Base-by-base conservation (phyloP, 208 protist genomes). In the Trypanosoma melophagium region DNA sequence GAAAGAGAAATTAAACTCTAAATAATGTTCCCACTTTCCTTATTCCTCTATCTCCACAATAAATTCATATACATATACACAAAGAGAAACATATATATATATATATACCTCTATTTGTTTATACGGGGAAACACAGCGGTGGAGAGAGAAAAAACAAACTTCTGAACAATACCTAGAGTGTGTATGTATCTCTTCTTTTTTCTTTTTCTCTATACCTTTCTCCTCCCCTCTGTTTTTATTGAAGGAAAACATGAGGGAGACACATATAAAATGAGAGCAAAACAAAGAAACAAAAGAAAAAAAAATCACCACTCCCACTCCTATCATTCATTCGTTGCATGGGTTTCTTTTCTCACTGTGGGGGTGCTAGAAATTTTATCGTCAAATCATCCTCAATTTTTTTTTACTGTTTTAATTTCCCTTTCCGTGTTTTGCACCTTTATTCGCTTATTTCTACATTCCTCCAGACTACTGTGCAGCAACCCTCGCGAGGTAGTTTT, bases 141-240 rank as follows among this genome's bases (percentile, higher is more conserved):
- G 28, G 28, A 35, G 28, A 35, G 5, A 35, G 5, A 35, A 35
- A 35, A 35, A 35, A 35, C 1, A 35, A 35, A 35, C 1, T 5
- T 1, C 28, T 35, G 28, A 5, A 1, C 54, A 7, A 24, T 51
- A 21, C 51, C 16, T 22, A 25, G 13, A 8, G 35, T 12, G 1
- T 44, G n/a, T 14, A 35, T 19, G 16, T 38, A 14, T 35, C 51
- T 40, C 22, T 56, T 17, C 22, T 42, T 58, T 50, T 56, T 44
- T 58, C 41, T 45, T 56, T 58, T 41, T 47, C 40, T 51, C 38
- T 40, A 1, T 66, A 41, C 25, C 22, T 51, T 52, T 50, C 22
- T 51, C 57, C 47, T 17, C 21, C 19, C 10, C 22, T 17, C 35
- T 28, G 0, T 0, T 47, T 53, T 10, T 41, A 19, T 21, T 53